Percentiles rank a stretch among this genome's conserved stretches.
Evolutionary conservation across 352 stramenopile species (phyloP).

Genomic region (Achlya hypogyna): DNA sequence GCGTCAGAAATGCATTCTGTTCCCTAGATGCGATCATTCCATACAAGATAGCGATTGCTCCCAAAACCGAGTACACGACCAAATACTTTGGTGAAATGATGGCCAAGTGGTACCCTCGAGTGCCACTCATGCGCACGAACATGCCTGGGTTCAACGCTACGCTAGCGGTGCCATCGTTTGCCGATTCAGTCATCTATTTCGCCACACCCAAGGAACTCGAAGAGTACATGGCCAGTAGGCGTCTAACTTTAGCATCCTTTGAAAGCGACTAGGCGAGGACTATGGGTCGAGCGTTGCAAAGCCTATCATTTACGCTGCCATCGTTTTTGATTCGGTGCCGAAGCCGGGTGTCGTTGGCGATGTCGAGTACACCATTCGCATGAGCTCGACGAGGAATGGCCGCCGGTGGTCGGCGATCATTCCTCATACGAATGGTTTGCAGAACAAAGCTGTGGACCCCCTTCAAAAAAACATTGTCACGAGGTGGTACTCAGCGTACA

Average conservation of each 20-base stretch:
- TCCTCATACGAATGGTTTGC: neutral
- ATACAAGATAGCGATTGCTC: slow-evolving; percentile 39
- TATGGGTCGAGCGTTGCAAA: slow-evolving; percentile 24
- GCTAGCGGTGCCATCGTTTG: slow-evolving; percentile 29
- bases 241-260: neutral
- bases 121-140: slow-evolving; percentile 23
- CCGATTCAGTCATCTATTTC: slow-evolving; percentile 33
- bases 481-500: slow-evolving; percentile 1
- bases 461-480: neutral
- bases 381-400: slow-evolving; percentile 35
- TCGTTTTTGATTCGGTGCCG: slow-evolving; percentile 36
- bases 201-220: slow-evolving; percentile 24
- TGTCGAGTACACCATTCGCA: slow-evolving; percentile 42
- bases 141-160: slow-evolving; percentile 11
- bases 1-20: neutral
- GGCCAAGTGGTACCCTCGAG: slow-evolving; percentile 49
- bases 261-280: slow-evolving; percentile 27
- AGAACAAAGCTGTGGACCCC: neutral
- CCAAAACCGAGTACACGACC: slow-evolving; percentile 47
- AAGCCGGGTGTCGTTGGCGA: slow-evolving; percentile 27
- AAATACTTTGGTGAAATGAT: slow-evolving; percentile 61
- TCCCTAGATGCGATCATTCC: slow-evolving; percentile 28
- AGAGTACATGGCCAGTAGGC: slow-evolving; percentile 34
- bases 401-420: neutral
- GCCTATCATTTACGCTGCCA: slow-evolving; percentile 34